Percentiles rank a stretch among this genome's conserved stretches.
Evolutionary conservation across 2,329 filamentous ascomycete genomes (phyloP).

Genomic region (Colletotrichum australisinense): DNA sequence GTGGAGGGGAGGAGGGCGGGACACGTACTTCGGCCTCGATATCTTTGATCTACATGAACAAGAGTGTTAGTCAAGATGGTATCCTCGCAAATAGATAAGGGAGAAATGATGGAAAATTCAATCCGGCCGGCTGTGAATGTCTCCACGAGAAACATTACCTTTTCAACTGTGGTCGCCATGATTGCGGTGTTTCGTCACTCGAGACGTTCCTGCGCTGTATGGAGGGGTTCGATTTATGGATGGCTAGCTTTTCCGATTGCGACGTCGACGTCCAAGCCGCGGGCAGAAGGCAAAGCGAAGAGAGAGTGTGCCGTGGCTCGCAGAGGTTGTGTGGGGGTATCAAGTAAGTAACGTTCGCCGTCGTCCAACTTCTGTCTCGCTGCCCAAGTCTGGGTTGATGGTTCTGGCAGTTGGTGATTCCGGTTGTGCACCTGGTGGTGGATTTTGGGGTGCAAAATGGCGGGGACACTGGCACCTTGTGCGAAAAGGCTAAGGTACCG

Average conservation of each 20-base stretch:
- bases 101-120: neutral
- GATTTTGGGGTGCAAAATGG: slow-evolving; percentile 31
- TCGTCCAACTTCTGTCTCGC: neutral
- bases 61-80: slow-evolving; percentile 44
- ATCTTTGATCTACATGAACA: slow-evolving; percentile 82
- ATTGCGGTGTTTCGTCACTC: slow-evolving; percentile 51
- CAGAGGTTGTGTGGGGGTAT: neutral
- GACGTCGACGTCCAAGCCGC: slow-evolving; percentile 3
- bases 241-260: neutral
- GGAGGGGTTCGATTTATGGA: neutral
- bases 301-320: neutral
- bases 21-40: slow-evolving; percentile 89
- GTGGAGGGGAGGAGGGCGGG: slow-evolving; percentile 30
- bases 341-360: neutral
- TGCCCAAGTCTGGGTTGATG: neutral
- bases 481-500: slow-evolving; percentile 33
- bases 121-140: neutral
- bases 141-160: slow-evolving; percentile 66
- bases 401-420: slow-evolving; percentile 8
- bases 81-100: slow-evolving; percentile 12
- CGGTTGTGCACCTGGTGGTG: slow-evolving; percentile 5
- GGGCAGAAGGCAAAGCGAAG: neutral
- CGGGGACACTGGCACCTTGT: slow-evolving; percentile 13
- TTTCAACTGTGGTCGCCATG: slow-evolving; percentile 98
- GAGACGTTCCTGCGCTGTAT: slow-evolving; percentile 1